Conservation (phyloP, 345 rosid species). For the Eucalyptus regnans region DNA sequence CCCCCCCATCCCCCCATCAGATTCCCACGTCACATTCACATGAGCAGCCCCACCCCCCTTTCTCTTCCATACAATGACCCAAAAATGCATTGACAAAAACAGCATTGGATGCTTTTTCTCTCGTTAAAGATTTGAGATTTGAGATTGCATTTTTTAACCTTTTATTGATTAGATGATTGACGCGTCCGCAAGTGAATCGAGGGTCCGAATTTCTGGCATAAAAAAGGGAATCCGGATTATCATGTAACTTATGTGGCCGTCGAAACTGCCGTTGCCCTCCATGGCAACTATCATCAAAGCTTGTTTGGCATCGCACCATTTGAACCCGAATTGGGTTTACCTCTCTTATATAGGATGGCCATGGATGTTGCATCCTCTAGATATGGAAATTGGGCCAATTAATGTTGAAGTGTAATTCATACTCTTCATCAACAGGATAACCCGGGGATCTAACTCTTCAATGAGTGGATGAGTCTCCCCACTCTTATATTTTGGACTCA, state of each 20-base stretch:
- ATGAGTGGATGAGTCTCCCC: no score
- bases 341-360: not conserved
- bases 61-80: not conserved
- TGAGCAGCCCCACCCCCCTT: not conserved
- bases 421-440: no score
- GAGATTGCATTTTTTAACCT: not conserved
- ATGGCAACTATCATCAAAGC: not conserved
- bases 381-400: not conserved
- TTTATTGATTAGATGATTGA: not conserved
- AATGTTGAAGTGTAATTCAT: accelerated
- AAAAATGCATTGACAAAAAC: not conserved
- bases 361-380: not conserved
- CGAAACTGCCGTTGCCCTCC: accelerated
- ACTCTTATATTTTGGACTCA: no score
- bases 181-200: not conserved
- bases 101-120: not conserved
- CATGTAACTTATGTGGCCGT: not conserved
- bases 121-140: not conserved
- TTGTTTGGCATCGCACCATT: accelerated
- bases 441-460: accelerated
- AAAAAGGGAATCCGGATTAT: accelerated
- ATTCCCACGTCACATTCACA: not conserved
- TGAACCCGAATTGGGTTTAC: not conserved
- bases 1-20: not conserved
- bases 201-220: no score